phyloP scores from a whole-genome alignment of 176 grass and related monocot species.

The Metroxylon sagu region DNA sequence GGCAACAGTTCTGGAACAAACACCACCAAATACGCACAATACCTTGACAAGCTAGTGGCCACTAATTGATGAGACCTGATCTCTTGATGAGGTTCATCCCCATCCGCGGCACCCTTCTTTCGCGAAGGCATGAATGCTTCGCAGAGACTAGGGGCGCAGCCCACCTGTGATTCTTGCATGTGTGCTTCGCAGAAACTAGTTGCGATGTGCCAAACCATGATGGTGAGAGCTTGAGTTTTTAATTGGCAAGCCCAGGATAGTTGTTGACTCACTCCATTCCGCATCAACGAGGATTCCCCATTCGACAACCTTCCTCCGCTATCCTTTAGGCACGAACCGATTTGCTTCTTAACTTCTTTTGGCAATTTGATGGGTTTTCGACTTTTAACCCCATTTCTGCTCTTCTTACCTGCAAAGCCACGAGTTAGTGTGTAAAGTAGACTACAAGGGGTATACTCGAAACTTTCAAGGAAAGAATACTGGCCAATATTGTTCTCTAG shows the following conservation, averaged over 20 bases:
- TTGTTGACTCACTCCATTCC: neutral
- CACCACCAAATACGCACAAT: constrained; percentile 28
- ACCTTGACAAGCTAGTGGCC: neutral
- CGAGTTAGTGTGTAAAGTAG: neutral
- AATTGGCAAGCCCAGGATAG: neutral
- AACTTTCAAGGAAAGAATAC: constrained; percentile 10
- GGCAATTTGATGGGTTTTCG: neutral
- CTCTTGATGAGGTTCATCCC: too few relatives aligned
- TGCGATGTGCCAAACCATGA: constrained; percentile 26
- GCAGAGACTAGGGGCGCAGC: too few relatives aligned
- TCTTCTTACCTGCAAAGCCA: neutral
- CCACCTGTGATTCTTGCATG: too few relatives aligned
- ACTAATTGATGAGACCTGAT: too few relatives aligned
- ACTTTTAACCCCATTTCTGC: neutral
- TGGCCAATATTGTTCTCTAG: neutral
- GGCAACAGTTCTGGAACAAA: constrained; percentile 20
- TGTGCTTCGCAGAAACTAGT: constrained; percentile 9
- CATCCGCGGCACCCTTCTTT: too few relatives aligned
- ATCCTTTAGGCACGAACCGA: neutral
- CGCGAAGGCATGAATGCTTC: too few relatives aligned
- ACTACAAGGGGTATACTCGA: neutral
- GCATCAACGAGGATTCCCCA: neutral
- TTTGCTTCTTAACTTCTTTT: neutral
- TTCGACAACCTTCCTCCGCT: too few relatives aligned
- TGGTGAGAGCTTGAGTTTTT: neutral